Percentiles rank a stretch among this genome's conserved stretches.
These are phyloP conservation scores for Mortierella sp. DNA, from an alignment of 371 early-diverging fungal genomes.

Conservation along the genomic window DNA sequence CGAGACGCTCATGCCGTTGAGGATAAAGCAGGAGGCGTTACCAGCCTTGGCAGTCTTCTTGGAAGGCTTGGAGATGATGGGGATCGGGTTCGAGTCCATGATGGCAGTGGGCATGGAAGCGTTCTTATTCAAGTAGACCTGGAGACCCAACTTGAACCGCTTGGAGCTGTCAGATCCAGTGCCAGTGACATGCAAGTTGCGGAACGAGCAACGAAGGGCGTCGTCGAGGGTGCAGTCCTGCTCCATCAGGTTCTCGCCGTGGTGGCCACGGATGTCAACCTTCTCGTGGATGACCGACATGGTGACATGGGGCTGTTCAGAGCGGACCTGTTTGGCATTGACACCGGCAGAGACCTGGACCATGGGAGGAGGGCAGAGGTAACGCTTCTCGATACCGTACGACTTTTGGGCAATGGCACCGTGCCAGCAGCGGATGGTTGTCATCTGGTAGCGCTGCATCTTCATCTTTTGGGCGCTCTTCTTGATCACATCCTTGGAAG, in stretches of 20 bases:
- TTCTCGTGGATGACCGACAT: conserved; percentile 68
- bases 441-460: conserved; percentile 59
- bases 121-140: conserved; percentile 56
- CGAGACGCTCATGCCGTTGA: conserved; percentile 74
- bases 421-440: conserved; percentile 73
- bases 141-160: conserved; percentile 75
- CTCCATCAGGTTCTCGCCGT: conserved; percentile 60
- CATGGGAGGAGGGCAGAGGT: conserved; percentile 84
- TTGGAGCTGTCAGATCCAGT: conserved; percentile 76
- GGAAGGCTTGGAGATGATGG: conserved; percentile 86
- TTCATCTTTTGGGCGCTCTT: conserved; percentile 34
- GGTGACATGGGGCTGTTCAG: conserved; percentile 67
- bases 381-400: conserved; percentile 85
- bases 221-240: conserved; percentile 54
- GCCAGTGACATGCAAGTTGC: conserved; percentile 78
- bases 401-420: conserved; percentile 84
- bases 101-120: conserved; percentile 61
- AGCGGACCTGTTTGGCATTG: conserved; percentile 59
- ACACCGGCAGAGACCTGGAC: conserved; percentile 70
- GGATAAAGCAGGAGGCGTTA: conserved; percentile 77
- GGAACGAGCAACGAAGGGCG: conserved; percentile 56
- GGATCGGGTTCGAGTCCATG: conserved; percentile 77
- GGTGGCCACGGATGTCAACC: conserved; percentile 31
- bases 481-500: conserved; percentile 12
- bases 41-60: conserved; percentile 86